A percentile compares a stretch with the other conserved stretches of the same genome.
Conservation (phyloP, 2,329 filamentous ascomycete genomes). For the Nigrograna mackinnonii region DNA sequence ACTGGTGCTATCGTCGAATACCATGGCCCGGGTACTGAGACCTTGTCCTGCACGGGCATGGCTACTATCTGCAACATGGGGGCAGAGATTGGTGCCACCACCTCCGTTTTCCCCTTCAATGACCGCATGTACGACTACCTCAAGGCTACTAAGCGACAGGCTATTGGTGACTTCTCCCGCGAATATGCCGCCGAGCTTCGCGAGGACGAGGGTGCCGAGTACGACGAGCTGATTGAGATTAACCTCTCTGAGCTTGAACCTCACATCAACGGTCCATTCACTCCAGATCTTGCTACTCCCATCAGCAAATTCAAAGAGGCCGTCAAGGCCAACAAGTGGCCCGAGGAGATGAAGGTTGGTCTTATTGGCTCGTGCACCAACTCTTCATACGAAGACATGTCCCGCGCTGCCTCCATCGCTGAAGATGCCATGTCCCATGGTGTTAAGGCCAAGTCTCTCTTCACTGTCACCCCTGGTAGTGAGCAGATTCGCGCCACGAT, state of each 20-base stretch:
- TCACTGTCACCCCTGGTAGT: slow-evolving; percentile 94
- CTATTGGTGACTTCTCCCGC: slow-evolving; percentile 89
- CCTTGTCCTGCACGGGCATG: slow-evolving; percentile 82
- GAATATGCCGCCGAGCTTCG: slow-evolving; percentile 82
- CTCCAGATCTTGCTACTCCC: slow-evolving; percentile 93
- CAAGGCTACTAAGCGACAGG: slow-evolving; percentile 82
- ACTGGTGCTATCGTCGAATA: slow-evolving; percentile 91
- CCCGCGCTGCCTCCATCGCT: slow-evolving; percentile 86
- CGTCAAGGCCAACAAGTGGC: slow-evolving; percentile 94
- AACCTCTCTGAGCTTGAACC: slow-evolving; percentile 94
- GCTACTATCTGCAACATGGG: slow-evolving; percentile 70
- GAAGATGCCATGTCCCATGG: slow-evolving; percentile 90
- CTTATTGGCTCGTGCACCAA: slow-evolving; percentile 99
- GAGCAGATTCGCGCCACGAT: slow-evolving; percentile 97
- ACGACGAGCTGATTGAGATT: slow-evolving; percentile 95
- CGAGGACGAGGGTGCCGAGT: slow-evolving; percentile 88
- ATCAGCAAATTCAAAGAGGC: slow-evolving; percentile 97
- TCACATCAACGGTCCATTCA: slow-evolving; percentile 98
- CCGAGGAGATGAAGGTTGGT: slow-evolving; percentile 93
- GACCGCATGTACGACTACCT: slow-evolving; percentile 98
- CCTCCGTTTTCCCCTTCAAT: slow-evolving; percentile 96
- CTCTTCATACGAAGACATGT: slow-evolving; percentile 88
- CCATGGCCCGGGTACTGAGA: slow-evolving; percentile 71
- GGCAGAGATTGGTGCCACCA: slow-evolving; percentile 77
- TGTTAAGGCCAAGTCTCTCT: slow-evolving; percentile 88